Evolutionary conservation across 1,284 basidiomycete species (phyloP).

Genomic region (Microbotryomycetes sp.): DNA sequence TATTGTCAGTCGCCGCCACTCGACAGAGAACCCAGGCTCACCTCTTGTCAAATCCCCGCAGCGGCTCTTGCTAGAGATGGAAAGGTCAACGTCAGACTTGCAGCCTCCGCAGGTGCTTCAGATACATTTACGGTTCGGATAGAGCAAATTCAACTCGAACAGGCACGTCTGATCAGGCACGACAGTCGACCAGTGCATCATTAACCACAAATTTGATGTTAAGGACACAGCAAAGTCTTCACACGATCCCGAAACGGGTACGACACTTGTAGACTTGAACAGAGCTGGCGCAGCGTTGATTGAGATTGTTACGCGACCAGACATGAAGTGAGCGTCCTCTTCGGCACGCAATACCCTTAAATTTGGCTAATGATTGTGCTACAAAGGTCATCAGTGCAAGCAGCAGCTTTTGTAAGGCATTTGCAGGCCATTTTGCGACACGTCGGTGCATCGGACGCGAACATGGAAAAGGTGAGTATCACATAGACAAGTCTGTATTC

Average conservation of each 20-base stretch:
- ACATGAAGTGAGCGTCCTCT: slow-evolving; percentile 58
- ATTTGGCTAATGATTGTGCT: not conserved
- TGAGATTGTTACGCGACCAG: slow-evolving; percentile 93
- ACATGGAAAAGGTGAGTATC: slow-evolving; percentile 80
- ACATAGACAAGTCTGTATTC: not conserved
- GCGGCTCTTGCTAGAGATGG: slow-evolving; percentile 76
- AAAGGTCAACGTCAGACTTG: slow-evolving; percentile 47
- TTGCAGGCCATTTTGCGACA: slow-evolving; percentile 75
- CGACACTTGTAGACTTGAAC: slow-evolving; percentile 77
- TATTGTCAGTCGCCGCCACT: slow-evolving; percentile 54
- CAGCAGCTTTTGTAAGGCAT: slow-evolving; percentile 76
- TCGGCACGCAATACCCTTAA: not conserved
- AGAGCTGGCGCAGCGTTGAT: slow-evolving; percentile 82
- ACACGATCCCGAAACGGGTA: slow-evolving; percentile 51
- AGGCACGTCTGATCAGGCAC: slow-evolving; percentile 52
- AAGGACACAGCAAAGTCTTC: slow-evolving; percentile 93
- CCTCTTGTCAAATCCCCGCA: slow-evolving; percentile 32
- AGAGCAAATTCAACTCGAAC: slow-evolving; percentile 91
- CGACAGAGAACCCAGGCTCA: not conserved
- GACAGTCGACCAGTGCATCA: not conserved
- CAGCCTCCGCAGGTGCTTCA: slow-evolving; percentile 12
- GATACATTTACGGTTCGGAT: slow-evolving; percentile 55
- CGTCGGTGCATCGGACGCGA: slow-evolving; percentile 83
- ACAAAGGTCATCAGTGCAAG: slow-evolving; percentile 76
- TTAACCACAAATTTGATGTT: not conserved